Percentiles rank a stretch among this genome's conserved stretches.
Evolutionary conservation across 768 basidiomycete species (phyloP).

Genomic region (Hericium rajendrae): DNA sequence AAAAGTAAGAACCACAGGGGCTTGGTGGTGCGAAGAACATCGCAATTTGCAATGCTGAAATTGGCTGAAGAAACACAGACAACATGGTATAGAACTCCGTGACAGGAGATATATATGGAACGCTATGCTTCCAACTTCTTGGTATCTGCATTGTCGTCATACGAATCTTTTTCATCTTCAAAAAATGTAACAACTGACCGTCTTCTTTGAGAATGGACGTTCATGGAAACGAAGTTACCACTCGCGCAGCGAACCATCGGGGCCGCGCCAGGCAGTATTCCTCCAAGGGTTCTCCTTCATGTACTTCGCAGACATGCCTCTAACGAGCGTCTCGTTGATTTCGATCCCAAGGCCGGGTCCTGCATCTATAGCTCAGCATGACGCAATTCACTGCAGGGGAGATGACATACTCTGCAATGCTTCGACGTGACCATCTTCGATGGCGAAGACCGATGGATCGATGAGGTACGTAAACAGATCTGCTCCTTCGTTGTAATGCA

Average conservation of each 20-base stretch:
- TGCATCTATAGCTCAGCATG: slow-evolving; percentile 6
- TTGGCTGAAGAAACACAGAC: too few species aligned
- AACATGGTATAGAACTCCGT: too few species aligned
- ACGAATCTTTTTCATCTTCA: too few species aligned
- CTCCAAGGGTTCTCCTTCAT: slow-evolving; percentile 30
- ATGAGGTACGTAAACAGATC: slow-evolving; percentile 55
- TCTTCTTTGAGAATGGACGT: too few species aligned
- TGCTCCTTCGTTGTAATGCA: slow-evolving; percentile 54
- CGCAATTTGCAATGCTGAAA: too few species aligned
- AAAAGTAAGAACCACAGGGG: too few species aligned
- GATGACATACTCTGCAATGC: slow-evolving; percentile 30
- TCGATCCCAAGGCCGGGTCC: slow-evolving; percentile 54
- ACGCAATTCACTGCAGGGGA: not conserved
- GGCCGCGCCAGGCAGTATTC: slow-evolving; percentile 46
- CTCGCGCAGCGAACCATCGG: slow-evolving; percentile 43
- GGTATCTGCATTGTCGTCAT: too few species aligned
- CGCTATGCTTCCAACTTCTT: too few species aligned
- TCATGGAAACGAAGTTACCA: slow-evolving; percentile 27
- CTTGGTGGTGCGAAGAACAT: too few species aligned
- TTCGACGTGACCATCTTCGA: slow-evolving; percentile 41
- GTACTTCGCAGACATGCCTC: slow-evolving; percentile 26
- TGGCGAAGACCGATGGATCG: slow-evolving; percentile 41
- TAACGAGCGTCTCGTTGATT: slow-evolving; percentile 49
- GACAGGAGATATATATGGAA: too few species aligned
- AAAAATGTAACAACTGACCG: too few species aligned